Percentiles rank a stretch among this genome's conserved stretches.
Conservation (phyloP, 148 eudicot genomes). For the Persicaria maculosa region DNA sequence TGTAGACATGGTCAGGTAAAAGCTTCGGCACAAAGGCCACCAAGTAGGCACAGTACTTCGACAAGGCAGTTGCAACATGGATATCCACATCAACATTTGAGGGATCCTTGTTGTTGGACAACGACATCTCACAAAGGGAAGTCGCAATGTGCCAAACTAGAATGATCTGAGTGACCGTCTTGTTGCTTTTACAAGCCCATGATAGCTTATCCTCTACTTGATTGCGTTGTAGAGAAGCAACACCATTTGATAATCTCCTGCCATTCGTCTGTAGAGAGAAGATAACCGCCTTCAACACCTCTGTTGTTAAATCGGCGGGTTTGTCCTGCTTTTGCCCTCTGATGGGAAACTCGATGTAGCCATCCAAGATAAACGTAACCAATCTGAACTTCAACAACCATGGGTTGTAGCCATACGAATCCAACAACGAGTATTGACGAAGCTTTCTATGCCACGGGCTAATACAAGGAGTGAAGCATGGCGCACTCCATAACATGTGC, state of each 20-base stretch:
- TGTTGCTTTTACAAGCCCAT: neutral
- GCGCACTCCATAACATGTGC: neutral
- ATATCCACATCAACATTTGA: neutral
- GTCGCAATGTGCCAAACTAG: neutral
- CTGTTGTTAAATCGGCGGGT: neutral
- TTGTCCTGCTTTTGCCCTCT: neutral
- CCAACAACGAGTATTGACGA: neutral
- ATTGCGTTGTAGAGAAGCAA: neutral
- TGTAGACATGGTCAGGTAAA: neutral
- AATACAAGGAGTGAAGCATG: neutral
- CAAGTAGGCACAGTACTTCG: neutral
- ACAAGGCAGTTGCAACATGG: neutral
- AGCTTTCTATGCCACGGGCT: neutral
- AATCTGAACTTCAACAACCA: neutral
- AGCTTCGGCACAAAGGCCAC: neutral
- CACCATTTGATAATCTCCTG: neutral
- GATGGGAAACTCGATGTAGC: neutral
- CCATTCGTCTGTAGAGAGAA: neutral
- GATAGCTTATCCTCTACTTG: neutral
- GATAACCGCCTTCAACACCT: neutral
- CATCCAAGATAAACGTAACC: neutral
- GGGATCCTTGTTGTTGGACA: neutral
- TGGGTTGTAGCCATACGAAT: neutral
- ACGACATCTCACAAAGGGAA: neutral
- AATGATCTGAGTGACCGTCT: neutral